These are phyloP conservation scores for Suillus americanus DNA, from an alignment of 768 basidiomycete species.

Conservation along the genomic window DNA sequence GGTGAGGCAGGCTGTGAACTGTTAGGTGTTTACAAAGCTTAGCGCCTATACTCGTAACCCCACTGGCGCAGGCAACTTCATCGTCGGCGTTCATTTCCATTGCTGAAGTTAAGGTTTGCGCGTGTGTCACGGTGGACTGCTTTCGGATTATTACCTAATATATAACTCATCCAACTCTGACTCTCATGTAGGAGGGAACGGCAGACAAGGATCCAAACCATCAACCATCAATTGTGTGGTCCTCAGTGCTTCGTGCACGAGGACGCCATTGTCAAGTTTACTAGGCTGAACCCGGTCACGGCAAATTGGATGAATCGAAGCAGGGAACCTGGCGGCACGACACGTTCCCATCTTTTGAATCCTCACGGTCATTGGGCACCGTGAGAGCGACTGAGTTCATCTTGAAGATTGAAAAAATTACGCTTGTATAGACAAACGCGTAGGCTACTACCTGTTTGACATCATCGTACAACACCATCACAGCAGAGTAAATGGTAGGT, in stretches of 20 bases:
- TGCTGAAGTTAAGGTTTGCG: neutral
- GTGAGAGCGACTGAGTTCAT: neutral
- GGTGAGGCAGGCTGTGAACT: neutral
- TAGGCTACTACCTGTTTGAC: neutral
- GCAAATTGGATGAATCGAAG: neutral
- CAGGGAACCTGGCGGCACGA: neutral
- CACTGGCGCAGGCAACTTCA: neutral
- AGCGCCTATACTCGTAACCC: neutral
- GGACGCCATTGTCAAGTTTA: neutral
- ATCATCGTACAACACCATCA: neutral
- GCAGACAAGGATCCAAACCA: neutral
- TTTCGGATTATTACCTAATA: neutral
- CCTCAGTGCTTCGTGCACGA: neutral
- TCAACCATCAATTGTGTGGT: neutral
- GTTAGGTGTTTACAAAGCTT: constrained; percentile 3
- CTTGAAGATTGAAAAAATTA: neutral
- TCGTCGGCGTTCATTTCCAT: neutral
- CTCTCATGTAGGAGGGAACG: neutral
- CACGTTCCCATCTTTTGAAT: neutral
- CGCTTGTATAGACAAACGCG: neutral
- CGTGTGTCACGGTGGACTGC: neutral
- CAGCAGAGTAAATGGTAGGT: neutral
- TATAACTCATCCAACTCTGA: neutral
- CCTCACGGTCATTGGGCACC: neutral
- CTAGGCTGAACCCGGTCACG: neutral